Percentiles rank a stretch among this genome's conserved stretches.
These are phyloP conservation scores for Kodamaea hsintzibuensis DNA, from an alignment of 805 yeast genomes.

Conservation along the genomic window DNA sequence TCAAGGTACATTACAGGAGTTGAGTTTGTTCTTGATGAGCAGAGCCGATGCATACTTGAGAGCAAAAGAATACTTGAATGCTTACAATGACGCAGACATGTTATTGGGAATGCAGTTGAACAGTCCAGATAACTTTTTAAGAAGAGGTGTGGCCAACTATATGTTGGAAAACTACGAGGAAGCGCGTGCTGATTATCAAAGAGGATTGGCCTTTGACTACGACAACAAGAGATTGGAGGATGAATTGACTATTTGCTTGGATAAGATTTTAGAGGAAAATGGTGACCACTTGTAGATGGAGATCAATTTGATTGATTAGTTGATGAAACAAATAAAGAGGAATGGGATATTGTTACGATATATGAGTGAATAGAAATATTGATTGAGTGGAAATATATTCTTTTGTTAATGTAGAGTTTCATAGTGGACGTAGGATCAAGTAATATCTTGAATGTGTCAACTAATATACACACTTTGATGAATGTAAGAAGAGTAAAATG, in stretches of 20 bases:
- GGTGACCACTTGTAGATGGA: slow-evolving; percentile 45
- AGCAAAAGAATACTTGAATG: slow-evolving; percentile 54
- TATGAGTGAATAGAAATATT: background rate
- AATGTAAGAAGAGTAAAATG: too few species aligned
- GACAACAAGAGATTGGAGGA: slow-evolving; percentile 49
- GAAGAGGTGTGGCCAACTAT: slow-evolving; percentile 65
- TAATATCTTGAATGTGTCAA: too few species aligned
- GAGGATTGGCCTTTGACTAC: slow-evolving; percentile 68
- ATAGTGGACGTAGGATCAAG: too few species aligned
- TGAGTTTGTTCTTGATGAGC: slow-evolving; percentile 64
- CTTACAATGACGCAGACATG: slow-evolving; percentile 69
- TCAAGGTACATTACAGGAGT: slow-evolving; percentile 69
- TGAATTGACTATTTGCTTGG: slow-evolving; percentile 49
- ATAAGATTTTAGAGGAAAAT: slow-evolving; percentile 54
- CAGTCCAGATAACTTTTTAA: slow-evolving; percentile 68
- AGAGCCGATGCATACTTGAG: slow-evolving; percentile 69
- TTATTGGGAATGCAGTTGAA: slow-evolving; percentile 57
- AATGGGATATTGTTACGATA: background rate
- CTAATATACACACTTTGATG: too few species aligned
- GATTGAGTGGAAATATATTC: background rate
- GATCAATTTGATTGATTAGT: background rate
- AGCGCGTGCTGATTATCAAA: slow-evolving; percentile 67
- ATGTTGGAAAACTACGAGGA: slow-evolving; percentile 63
- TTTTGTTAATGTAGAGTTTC: background rate
- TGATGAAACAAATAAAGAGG: background rate